Conservation (phyloP, 2,329 filamentous ascomycete genomes). For the Penicillium sp. region DNA sequence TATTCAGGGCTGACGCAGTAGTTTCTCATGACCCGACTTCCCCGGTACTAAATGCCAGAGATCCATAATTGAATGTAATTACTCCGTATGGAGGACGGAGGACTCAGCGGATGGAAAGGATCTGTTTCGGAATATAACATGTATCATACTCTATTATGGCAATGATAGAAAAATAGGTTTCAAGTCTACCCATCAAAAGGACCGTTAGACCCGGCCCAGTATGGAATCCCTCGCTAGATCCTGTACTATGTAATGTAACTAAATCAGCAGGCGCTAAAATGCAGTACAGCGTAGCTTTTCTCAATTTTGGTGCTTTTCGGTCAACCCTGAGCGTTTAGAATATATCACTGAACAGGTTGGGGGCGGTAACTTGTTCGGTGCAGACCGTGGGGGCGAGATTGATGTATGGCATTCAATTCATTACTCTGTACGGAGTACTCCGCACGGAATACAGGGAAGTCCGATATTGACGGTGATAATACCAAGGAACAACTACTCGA, state of each 20-base stretch:
- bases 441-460: neutral
- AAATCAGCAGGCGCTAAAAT: neutral
- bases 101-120: neutral
- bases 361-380: neutral
- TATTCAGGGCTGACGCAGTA: neutral
- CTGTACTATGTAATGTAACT: neutral
- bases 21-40: slow-evolving; percentile 3
- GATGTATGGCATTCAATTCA: neutral
- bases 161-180: neutral
- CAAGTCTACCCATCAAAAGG: neutral
- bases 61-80: neutral
- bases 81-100: neutral
- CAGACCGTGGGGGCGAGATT: neutral
- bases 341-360: neutral
- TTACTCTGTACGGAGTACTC: too few relatives aligned
- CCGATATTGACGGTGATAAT: neutral
- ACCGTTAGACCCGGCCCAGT: neutral
- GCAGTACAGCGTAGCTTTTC: neutral
- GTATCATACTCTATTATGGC: neutral
- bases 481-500: neutral
- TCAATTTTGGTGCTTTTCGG: neutral
- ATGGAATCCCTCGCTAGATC: neutral
- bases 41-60: neutral
- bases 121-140: neutral
- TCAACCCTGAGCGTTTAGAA: neutral